Evolutionary conservation across 108 stramenopile species (phyloP), one percentile per base, ranked within the genome.

Genomic region (Stephanodiscus minutulus): DNA sequence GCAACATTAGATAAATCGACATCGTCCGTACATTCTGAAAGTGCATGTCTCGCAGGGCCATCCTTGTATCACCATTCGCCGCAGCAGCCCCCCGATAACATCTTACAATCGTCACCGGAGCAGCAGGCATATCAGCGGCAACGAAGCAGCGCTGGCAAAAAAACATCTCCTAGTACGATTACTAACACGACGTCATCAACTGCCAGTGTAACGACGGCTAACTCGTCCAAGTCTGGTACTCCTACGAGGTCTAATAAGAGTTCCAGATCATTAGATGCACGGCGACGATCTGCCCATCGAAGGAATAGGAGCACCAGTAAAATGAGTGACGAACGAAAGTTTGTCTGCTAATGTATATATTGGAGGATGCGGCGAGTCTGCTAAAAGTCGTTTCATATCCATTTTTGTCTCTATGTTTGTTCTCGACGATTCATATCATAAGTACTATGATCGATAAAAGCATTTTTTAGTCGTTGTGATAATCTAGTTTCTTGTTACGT

Each of bases 151-250:
- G 17, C 28, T 37, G 11, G 22, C 49, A 36, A 29, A 11, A 47
- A 29, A 5, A 9, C 28, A 13, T 63, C 61, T 36, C 48, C 61
- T 58, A 65, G 64, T 47, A 46, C 46, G n/a, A 66, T 12, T 58
- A 73, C 64, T 1, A 46, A 56, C 17, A 11, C 41, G 20, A 73
- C 73, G 10, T 47, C 64, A 5, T 73, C 73, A 8, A 66, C 73
- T 12, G 73, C 73, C 1, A 73, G 73, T 50, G 44, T 73, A 28
- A 66, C 64, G 11, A 73, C 73, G 28, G 27, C 70, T 49, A 71
- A 21, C 24, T 71, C 70, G 33, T 56, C 49, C 28, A 61, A 71
- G 60, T 71, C 70, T 20, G 53, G 53, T 8, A 28, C 3, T 47
- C 41, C 36, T 7, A 50, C n/a, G n/a, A 36, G 18, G 20, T 29